Conservation (phyloP, 108 stramenopile species). For the Cyclotella baltica region DNA sequence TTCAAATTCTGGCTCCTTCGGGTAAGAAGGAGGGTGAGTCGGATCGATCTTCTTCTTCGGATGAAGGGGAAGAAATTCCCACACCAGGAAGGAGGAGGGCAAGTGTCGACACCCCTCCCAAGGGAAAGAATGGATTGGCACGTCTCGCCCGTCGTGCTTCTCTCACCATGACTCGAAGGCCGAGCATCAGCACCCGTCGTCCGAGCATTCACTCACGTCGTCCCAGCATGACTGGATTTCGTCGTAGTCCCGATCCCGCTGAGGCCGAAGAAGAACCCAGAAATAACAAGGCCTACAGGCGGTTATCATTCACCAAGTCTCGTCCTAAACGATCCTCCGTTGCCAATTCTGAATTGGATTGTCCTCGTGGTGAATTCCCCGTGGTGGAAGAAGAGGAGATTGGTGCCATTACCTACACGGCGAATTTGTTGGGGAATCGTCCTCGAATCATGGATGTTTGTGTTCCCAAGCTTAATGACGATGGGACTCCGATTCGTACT, state of each 20-base stretch:
- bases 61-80: neutral
- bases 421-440: conserved; percentile 85
- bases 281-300: conserved; percentile 3
- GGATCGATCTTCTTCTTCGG: neutral
- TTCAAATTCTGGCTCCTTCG: conserved; percentile 69
- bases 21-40: neutral
- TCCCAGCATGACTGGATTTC: neutral
- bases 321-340: conserved; percentile 68
- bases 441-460: conserved; percentile 93
- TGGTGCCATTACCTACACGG: conserved; percentile 87
- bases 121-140: conserved; percentile 21
- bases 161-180: conserved; percentile 15
- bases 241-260: neutral
- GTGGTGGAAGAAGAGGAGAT: conserved; percentile 66
- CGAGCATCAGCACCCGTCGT: neutral
- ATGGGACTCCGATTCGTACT: conserved; percentile 50
- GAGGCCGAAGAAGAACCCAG: conserved; percentile 4
- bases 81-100: neutral
- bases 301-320: conserved; percentile 10
- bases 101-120: neutral
- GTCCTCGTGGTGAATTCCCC: neutral
- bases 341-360: conserved; percentile 55
- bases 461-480: conserved; percentile 70
- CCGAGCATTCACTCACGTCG: neutral
- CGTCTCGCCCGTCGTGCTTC: conserved; percentile 38